phyloP scores from a whole-genome alignment of 768 basidiomycete genomes.

The Termitomyces heimii region DNA sequence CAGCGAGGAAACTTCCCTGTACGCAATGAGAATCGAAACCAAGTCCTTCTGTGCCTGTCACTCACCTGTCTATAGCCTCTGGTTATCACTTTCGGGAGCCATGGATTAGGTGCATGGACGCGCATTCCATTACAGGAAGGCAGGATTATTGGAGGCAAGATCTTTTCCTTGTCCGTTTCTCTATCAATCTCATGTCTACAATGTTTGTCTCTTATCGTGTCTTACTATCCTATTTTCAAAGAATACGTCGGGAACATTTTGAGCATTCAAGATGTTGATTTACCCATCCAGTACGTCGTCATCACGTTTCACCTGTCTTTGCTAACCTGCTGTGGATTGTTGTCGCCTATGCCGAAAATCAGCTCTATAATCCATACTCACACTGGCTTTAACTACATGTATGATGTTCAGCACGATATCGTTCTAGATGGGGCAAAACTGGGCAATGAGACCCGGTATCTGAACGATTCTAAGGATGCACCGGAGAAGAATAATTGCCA shows the following conservation, averaged over 20 bases:
- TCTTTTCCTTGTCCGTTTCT: not conserved
- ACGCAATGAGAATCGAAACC: not conserved
- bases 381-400: slow-evolving; percentile 9
- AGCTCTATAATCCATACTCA: slow-evolving; percentile 7
- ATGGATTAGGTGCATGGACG: slow-evolving; percentile 45
- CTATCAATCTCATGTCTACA: not conserved
- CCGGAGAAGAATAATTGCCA: slow-evolving; percentile 13
- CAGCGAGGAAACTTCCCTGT: slow-evolving; percentile 18
- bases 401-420: not conserved
- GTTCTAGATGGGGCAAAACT: slow-evolving; percentile 5
- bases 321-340: not conserved
- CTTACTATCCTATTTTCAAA: slow-evolving; percentile 11
- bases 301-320: not conserved
- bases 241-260: slow-evolving; percentile 37
- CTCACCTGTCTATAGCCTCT: slow-evolving; percentile 20
- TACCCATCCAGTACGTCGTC: not conserved
- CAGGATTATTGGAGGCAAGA: slow-evolving; percentile 20
- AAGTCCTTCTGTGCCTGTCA: not conserved
- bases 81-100: slow-evolving; percentile 25
- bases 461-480: slow-evolving; percentile 14
- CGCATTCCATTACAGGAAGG: slow-evolving; percentile 3
- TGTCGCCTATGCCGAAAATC: not conserved
- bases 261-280: not conserved
- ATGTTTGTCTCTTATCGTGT: not conserved
- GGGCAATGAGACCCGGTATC: slow-evolving; percentile 20